Evolutionary conservation across 345 rosid genomes (phyloP).

Genomic region (Gynandropsis gynandra): DNA sequence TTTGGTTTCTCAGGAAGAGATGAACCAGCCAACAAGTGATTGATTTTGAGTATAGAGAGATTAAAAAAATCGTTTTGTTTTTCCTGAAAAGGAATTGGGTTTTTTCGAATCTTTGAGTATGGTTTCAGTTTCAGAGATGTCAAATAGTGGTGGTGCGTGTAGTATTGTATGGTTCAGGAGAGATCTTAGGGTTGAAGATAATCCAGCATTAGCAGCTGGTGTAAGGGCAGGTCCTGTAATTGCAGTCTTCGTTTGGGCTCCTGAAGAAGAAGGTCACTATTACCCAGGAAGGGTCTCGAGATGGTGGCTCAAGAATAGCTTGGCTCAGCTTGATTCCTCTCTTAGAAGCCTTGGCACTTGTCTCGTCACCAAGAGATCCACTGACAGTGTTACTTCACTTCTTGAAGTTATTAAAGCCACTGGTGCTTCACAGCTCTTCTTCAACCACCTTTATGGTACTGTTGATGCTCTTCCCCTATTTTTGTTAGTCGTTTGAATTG

Average conservation of each 20-base stretch:
- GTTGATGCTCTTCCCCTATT: constrained; percentile 26
- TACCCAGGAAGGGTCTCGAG: constrained; percentile 94
- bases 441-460: constrained; percentile 96
- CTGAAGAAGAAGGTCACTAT: constrained; percentile 88
- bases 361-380: constrained; percentile 83
- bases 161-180: constrained; percentile 98
- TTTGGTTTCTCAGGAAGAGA: constrained; percentile 3
- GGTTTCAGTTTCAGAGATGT: constrained; percentile 37
- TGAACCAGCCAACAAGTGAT: constrained; percentile 16
- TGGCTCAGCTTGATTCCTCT: constrained; percentile 84
- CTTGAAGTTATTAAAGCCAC: constrained; percentile 74
- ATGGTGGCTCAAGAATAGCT: constrained; percentile 98
- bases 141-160: constrained; percentile 53
- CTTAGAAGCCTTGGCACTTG: constrained; percentile 77
- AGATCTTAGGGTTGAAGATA: constrained; percentile 96
- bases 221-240: constrained; percentile 83
- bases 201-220: constrained; percentile 88
- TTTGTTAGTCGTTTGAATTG: neutral
- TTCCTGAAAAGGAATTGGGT: constrained; percentile 12
- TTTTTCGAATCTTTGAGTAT: constrained; percentile 14
- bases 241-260: constrained; percentile 83
- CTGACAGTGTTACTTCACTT: constrained; percentile 73
- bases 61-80: constrained; percentile 10
- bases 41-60: constrained; percentile 13
- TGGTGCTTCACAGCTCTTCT: constrained; percentile 90